Evolutionary conservation across 768 basidiomycete genomes (phyloP).

Genomic region (Boletus edulis): DNA sequence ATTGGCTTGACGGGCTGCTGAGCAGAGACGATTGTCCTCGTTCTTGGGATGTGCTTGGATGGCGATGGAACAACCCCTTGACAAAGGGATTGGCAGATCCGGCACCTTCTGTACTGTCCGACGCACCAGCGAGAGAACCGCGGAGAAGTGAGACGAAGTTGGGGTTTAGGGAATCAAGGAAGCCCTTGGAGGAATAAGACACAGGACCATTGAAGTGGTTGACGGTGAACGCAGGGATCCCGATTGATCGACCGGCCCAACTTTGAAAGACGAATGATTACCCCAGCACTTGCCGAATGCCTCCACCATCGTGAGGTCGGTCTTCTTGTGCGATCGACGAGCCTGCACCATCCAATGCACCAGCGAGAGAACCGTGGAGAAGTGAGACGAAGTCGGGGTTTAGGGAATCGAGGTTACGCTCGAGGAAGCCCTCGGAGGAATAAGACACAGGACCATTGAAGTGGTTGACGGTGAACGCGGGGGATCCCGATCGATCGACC

Average conservation of each 20-base stretch:
- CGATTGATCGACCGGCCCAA: too few relatives aligned
- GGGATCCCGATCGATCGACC: conserved; percentile 72
- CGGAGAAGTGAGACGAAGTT: too few relatives aligned
- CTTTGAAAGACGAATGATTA: too few relatives aligned
- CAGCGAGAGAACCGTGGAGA: conserved; percentile 58
- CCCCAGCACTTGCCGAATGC: too few relatives aligned
- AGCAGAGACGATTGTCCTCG: conserved; percentile 93
- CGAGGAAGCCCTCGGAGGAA: conserved; percentile 86
- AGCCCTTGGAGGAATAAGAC: too few relatives aligned
- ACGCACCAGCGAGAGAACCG: too few relatives aligned
- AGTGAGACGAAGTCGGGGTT: conserved; percentile 93
- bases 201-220: too few relatives aligned
- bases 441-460: conserved; percentile 92
- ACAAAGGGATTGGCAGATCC: conserved; percentile 92
- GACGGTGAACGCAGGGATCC: too few relatives aligned
- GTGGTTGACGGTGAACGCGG: conserved; percentile 89
- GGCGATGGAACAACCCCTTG: conserved; percentile 87
- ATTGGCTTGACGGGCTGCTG: conserved; percentile 94
- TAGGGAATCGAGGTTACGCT: conserved; percentile 83
- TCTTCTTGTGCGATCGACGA: too few relatives aligned
- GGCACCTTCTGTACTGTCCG: conserved; percentile 63
- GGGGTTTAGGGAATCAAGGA: too few relatives aligned
- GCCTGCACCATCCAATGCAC: conserved; percentile 42
- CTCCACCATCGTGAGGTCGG: too few relatives aligned
- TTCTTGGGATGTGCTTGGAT: conserved; percentile 90